Percentiles rank a stretch among this genome's conserved stretches.
These are phyloP conservation scores for Cordyceps sp. DNA, from an alignment of 2,329 filamentous ascomycete species.

Conservation along the genomic window DNA sequence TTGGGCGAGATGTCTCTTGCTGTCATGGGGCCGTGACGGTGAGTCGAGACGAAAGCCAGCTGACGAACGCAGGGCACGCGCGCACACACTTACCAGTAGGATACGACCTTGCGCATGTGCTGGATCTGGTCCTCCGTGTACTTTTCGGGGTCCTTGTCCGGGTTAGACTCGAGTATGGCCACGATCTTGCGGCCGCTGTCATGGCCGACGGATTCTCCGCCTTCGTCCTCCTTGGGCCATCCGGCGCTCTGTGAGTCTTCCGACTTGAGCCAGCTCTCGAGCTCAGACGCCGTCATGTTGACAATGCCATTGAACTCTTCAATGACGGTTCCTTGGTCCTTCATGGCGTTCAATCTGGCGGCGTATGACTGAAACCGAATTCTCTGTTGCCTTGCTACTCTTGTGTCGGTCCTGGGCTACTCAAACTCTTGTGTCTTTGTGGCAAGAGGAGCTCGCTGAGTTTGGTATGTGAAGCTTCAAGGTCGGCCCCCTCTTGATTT, in stretches of 20 bases:
- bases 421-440: too few relatives aligned
- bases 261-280: slow-evolving; percentile 43
- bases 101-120: slow-evolving; percentile 47
- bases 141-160: slow-evolving; percentile 33
- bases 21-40: slow-evolving; percentile 3
- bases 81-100: slow-evolving; percentile 33
- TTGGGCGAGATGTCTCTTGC: slow-evolving; percentile 48
- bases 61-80: too few relatives aligned
- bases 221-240: slow-evolving; percentile 39
- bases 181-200: slow-evolving; percentile 47
- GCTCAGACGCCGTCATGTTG: slow-evolving; percentile 46
- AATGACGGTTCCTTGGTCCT: slow-evolving; percentile 13
- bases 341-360: too few relatives aligned
- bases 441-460: too few relatives aligned
- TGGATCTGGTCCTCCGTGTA: slow-evolving; percentile 38
- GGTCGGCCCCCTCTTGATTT: too few relatives aligned
- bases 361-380: too few relatives aligned
- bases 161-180: slow-evolving; percentile 44
- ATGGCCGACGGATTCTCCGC: slow-evolving; percentile 46
- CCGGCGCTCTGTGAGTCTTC: slow-evolving; percentile 41
- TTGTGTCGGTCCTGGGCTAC: too few relatives aligned
- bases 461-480: too few relatives aligned
- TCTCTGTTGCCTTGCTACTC: too few relatives aligned
- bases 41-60: neutral
- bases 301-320: slow-evolving; percentile 50